These are phyloP conservation scores for Melampsora abietis-canadensis DNA, from an alignment of 1,284 basidiomycete species.

Conservation along the genomic window DNA sequence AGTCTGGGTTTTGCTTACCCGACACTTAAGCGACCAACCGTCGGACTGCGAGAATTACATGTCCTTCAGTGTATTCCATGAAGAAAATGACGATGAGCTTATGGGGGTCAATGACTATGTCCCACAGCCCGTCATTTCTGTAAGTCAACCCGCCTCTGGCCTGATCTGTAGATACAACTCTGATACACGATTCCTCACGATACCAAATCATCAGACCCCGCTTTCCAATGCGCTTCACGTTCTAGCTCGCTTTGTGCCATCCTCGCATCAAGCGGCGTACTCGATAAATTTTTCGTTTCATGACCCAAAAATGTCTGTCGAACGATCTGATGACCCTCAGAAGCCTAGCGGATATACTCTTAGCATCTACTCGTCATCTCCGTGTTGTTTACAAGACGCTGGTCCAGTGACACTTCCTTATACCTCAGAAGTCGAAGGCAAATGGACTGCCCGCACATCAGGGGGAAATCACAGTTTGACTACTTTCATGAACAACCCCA, in stretches of 20 bases:
- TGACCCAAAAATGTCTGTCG: not conserved
- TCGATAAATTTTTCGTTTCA: slow-evolving; percentile 35
- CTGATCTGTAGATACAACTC: not conserved
- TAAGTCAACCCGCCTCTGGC: not conserved
- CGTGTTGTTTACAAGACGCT: slow-evolving; percentile 15
- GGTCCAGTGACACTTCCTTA: slow-evolving; percentile 12
- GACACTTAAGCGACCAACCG: slow-evolving; percentile 22
- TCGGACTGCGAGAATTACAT: slow-evolving; percentile 22
- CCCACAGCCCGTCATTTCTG: not conserved
- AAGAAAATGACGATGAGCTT: slow-evolving; percentile 15
- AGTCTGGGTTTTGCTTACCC: slow-evolving; percentile 41
- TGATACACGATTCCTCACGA: too few relatives aligned
- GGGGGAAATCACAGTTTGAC: slow-evolving; percentile 30
- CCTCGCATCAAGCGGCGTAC: slow-evolving; percentile 6
- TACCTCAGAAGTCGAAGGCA: slow-evolving; percentile 15
- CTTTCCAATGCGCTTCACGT: slow-evolving; percentile 34
- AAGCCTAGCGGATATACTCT: slow-evolving; percentile 18
- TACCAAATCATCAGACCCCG: slow-evolving; percentile 7
- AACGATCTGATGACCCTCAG: not conserved
- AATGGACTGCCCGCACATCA: slow-evolving; percentile 28
- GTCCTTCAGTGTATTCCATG: slow-evolving; percentile 34
- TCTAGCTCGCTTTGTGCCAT: slow-evolving; percentile 9
- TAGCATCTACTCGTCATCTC: slow-evolving; percentile 14
- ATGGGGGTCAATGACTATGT: not conserved
- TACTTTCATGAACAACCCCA: slow-evolving; percentile 24